These are phyloP conservation scores for Euphrasia confusa DNA, from an alignment of 257 asterid species.

Conservation along the genomic window DNA sequence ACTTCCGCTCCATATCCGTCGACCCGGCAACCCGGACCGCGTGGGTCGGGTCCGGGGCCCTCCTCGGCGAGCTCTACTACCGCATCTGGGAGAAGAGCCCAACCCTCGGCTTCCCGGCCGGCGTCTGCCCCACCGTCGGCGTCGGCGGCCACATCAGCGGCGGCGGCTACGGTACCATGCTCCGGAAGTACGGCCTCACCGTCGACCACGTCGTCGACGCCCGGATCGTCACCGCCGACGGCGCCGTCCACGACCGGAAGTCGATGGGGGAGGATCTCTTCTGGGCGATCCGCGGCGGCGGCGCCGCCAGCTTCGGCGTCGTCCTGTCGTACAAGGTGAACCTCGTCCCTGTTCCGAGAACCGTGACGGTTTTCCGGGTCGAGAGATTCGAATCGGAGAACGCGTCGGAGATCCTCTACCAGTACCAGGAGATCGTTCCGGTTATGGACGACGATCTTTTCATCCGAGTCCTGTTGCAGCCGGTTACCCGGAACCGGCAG, in stretches of 20 bases:
- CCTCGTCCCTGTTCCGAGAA: conserved; percentile 44
- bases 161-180: conserved; percentile 52
- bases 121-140: conserved; percentile 56
- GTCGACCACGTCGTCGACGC: conserved; percentile 61
- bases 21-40: conserved; percentile 35
- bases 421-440: conserved; percentile 37
- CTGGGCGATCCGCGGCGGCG: conserved; percentile 66
- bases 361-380: conserved; percentile 43
- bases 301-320: conserved; percentile 55
- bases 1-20: conserved; percentile 35
- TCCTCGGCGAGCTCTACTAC: conserved; percentile 54
- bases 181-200: conserved; percentile 45
- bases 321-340: conserved; percentile 38
- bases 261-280: conserved; percentile 64
- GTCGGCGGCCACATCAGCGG: conserved; percentile 63
- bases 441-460: conserved; percentile 35
- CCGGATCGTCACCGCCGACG: conserved; percentile 35
- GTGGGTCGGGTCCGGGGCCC: conserved; percentile 56
- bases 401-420: conserved; percentile 28
- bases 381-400: conserved; percentile 27
- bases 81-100: conserved; percentile 39
- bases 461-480: conserved; percentile 36
- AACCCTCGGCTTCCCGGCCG: conserved; percentile 43
- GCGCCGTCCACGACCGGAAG: conserved; percentile 34
- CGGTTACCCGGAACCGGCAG: conserved; percentile 27